These are phyloP conservation scores for Aspergillus pseudoviridinutans DNA, from an alignment of 2,329 filamentous ascomycete species.

Conservation along the genomic window DNA sequence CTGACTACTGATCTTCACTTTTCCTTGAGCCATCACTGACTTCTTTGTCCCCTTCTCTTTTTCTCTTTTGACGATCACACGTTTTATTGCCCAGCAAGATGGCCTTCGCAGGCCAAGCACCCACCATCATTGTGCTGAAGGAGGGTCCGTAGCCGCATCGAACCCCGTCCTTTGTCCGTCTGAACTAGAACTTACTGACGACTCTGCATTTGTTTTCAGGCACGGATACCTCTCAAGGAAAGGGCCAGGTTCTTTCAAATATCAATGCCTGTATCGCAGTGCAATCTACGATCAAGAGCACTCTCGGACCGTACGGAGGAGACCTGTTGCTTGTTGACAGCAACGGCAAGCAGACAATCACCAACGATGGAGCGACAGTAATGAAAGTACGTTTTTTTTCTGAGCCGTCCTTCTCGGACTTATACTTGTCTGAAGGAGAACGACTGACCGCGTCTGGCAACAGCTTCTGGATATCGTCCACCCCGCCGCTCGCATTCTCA, in stretches of 20 bases:
- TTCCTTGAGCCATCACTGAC: constrained; percentile 1
- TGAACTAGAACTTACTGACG: constrained; percentile 24
- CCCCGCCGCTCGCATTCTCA: constrained; percentile 92
- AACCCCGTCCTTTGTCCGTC: constrained; percentile 22
- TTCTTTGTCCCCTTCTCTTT: constrained; percentile 8
- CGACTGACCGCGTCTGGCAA: constrained; percentile 10
- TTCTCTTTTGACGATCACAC: constrained; percentile 14
- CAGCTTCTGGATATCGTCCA: constrained; percentile 97
- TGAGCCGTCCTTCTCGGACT: background rate
- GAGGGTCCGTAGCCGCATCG: constrained; percentile 65
- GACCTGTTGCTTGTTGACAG: constrained; percentile 93
- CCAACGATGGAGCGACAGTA: constrained; percentile 96
- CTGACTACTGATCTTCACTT: constrained; percentile 19
- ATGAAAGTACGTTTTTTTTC: constrained; percentile 72
- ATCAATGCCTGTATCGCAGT: constrained; percentile 98
- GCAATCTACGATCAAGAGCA: constrained; percentile 92
- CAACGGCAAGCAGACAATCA: constrained; percentile 95
- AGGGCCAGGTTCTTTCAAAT: constrained; percentile 94
- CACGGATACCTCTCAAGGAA: constrained; percentile 95
- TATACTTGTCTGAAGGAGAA: background rate
- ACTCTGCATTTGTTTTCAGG: constrained; percentile 51
- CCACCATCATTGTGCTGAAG: constrained; percentile 96
- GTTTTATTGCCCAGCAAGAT: constrained; percentile 50
- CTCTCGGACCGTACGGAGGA: constrained; percentile 92
- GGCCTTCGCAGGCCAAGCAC: constrained; percentile 96